Base-by-base conservation (phyloP, 768 basidiomycete genomes). In the Boletus rex-veris region DNA sequence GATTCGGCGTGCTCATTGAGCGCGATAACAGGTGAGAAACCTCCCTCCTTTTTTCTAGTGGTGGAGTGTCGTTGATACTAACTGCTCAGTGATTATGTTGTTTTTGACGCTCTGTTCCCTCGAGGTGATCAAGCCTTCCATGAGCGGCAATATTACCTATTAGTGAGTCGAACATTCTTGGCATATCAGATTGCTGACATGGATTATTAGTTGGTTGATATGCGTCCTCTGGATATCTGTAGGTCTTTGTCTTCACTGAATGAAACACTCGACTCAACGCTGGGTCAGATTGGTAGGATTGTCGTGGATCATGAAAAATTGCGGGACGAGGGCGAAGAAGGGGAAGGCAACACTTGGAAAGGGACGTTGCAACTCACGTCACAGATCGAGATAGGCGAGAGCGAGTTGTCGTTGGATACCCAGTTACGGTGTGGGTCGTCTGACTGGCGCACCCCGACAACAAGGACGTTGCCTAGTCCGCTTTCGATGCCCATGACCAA, bases 141-240 rank as follows among this genome's bases (percentile, higher is more conserved):
- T 58, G 53, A 50, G 51, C 8, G 57, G 59, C n/a, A 68, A 68
- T 26, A 43, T 67, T 1, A 48, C 52, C 2, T 67, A 61, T 45
- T 58, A 61, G 65, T 63, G 33, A 19, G 65, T 56, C 10, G 5
- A 33, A 18, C 24, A 4, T 39, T 5, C 16, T 45, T n/a, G 18
- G 33, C 8, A 14, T 26, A 26, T 36, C 52, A 26, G 12, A 48
- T 33, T 3, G 7, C 35, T 36, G 12, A 4, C 43, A 12, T 50
- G n/a, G 12, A n/a, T 45, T n/a, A n/a, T n/a, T n/a, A 65, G 64
- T 38, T 63, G 63, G 63, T 44, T 65, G 3, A 50, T 63, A 11
- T 50, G 39, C 26, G 16, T 52, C 18, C 57, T 65, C 18, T 65
- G 58, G 53, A 9, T 58, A 24, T 56, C 63, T 7, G 64, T 65